Conservation (phyloP, 495 filamentous ascomycete genomes). For the Penicillium paradoxum region DNA sequence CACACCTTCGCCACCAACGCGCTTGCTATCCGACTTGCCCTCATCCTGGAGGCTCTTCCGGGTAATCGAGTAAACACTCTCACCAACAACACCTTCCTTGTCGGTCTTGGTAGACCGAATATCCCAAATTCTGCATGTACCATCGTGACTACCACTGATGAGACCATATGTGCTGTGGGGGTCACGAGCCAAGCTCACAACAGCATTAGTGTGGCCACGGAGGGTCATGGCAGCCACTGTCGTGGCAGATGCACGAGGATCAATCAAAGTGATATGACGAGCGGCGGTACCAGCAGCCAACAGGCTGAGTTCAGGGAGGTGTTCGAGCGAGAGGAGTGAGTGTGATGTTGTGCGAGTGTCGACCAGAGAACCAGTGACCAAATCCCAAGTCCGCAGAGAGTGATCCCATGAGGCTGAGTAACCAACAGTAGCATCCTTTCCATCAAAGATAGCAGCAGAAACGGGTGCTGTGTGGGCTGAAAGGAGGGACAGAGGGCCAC, state of each 20-base stretch:
- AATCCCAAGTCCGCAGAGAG: slow-evolving; percentile 83
- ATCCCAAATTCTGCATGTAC: slow-evolving; percentile 90
- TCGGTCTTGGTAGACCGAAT: slow-evolving; percentile 65
- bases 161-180: slow-evolving; percentile 74
- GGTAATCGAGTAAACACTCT: slow-evolving; percentile 75
- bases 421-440: slow-evolving; percentile 75
- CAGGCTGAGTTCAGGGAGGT: slow-evolving; percentile 61
- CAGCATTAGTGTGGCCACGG: slow-evolving; percentile 81
- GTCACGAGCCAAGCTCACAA: slow-evolving; percentile 62
- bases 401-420: slow-evolving; percentile 90
- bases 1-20: slow-evolving; percentile 65
- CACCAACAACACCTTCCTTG: slow-evolving; percentile 63
- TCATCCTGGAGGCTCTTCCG: slow-evolving; percentile 59
- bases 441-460: slow-evolving; percentile 75
- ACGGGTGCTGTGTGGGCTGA: slow-evolving; percentile 66
- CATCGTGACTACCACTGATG: slow-evolving; percentile 80
- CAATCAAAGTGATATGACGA: slow-evolving; percentile 83
- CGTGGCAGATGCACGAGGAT: slow-evolving; percentile 71
- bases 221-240: slow-evolving; percentile 79
- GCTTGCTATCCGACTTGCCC: slow-evolving; percentile 46
- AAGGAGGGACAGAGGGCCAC: slow-evolving; percentile 73
- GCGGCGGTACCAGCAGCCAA: slow-evolving; percentile 81
- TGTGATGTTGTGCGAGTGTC: slow-evolving; percentile 78
- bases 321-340: slow-evolving; percentile 68
- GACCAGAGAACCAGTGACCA: slow-evolving; percentile 67